Evolutionary conservation across 2,329 filamentous ascomycete species (phyloP).

Genomic region (Sporothrix globosa): DNA sequence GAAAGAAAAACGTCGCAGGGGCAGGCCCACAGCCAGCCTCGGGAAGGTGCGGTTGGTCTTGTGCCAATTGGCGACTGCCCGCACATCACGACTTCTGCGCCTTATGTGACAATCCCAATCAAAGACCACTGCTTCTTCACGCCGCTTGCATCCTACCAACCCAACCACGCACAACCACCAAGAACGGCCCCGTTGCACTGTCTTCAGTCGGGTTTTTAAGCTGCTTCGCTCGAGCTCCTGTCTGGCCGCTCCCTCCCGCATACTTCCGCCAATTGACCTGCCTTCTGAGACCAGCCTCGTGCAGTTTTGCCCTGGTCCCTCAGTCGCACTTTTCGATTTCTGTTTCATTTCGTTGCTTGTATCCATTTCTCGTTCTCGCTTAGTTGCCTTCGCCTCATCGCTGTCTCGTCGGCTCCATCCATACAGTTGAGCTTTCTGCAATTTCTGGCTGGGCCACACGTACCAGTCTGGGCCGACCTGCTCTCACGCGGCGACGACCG

Average conservation of each 20-base stretch:
- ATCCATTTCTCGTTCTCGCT: not conserved
- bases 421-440: not conserved
- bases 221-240: not conserved
- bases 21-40: not conserved
- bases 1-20: constrained; percentile 21
- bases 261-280: not conserved
- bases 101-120: not conserved
- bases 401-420: not conserved
- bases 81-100: constrained; percentile 24
- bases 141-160: not conserved
- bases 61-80: constrained; percentile 21
- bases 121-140: constrained; percentile 11
- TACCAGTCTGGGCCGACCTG: not conserved
- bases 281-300: not conserved
- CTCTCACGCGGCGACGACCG: constrained; percentile 8
- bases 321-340: not conserved
- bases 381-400: not conserved
- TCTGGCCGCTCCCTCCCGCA: not conserved
- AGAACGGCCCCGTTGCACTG: not conserved
- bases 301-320: not conserved
- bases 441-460: not conserved
- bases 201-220: no score
- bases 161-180: not conserved
- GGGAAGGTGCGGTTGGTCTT: constrained; percentile 20
- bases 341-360: no score